Conservation (phyloP, 2,329 filamentous ascomycete species). For the Coniochaeta pulveracea region DNA sequence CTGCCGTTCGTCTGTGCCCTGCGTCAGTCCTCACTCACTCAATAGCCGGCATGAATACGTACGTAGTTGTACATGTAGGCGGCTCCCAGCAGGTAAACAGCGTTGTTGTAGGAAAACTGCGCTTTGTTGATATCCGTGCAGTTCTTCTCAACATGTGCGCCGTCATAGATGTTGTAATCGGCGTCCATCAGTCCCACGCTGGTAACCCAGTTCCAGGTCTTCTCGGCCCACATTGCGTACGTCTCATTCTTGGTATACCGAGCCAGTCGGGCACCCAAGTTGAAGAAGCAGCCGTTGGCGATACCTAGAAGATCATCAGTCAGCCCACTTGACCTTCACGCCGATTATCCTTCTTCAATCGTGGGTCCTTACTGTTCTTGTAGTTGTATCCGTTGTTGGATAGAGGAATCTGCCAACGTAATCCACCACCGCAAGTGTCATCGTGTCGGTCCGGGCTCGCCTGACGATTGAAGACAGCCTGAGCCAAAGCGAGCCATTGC, state of each 20-base stretch:
- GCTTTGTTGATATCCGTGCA: constrained; percentile 50
- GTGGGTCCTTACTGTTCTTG: constrained; percentile 39
- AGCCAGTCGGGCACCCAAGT: constrained; percentile 56
- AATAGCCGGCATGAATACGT: constrained; percentile 13
- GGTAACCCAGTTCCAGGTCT: constrained; percentile 51
- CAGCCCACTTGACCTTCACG: constrained; percentile 9
- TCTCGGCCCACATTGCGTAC: constrained; percentile 51
- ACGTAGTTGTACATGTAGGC: constrained; percentile 60
- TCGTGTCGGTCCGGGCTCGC: constrained; percentile 52
- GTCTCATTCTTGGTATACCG: constrained; percentile 57
- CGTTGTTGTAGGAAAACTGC: constrained; percentile 59
- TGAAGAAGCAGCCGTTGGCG: constrained; percentile 53
- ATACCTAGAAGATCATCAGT: constrained; percentile 25
- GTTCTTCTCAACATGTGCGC: constrained; percentile 43
- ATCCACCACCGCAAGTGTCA: constrained; percentile 52
- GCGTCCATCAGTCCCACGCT: constrained; percentile 46
- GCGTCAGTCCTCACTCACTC: background rate
- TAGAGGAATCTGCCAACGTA: constrained; percentile 68
- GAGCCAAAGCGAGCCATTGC: constrained; percentile 54
- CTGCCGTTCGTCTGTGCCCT: constrained; percentile 36
- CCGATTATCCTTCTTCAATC: background rate
- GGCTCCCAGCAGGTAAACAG: constrained; percentile 47
- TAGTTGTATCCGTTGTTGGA: constrained; percentile 69
- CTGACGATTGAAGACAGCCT: constrained; percentile 58
- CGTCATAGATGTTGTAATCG: constrained; percentile 48